Evolutionary conservation across 352 stramenopile genomes (phyloP).

Genomic region (Phytophthora colocasiae): DNA sequence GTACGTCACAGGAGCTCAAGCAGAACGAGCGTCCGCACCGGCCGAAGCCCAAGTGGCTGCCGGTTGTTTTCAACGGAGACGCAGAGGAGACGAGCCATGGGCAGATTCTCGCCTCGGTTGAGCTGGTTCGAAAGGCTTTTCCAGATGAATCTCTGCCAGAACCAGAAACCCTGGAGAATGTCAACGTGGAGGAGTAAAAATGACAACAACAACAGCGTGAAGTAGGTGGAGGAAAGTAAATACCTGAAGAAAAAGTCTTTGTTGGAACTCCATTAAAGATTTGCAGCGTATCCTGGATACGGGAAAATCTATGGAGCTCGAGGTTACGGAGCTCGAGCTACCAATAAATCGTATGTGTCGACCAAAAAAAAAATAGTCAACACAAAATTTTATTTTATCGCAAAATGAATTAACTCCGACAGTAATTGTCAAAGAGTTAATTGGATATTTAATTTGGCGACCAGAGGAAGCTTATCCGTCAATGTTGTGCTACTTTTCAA

Average conservation of each 20-base stretch:
- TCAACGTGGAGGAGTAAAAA: conserved; percentile 24
- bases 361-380: too few species aligned
- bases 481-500: too few species aligned
- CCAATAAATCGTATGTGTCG: too few species aligned
- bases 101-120: conserved; percentile 60
- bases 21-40: conserved; percentile 47
- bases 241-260: neutral
- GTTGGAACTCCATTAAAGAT: too few species aligned
- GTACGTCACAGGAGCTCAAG: conserved; percentile 62
- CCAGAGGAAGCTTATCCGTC: too few species aligned
- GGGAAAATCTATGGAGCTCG: too few species aligned
- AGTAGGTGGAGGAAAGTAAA: conserved; percentile 11
- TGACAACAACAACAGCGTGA: neutral
- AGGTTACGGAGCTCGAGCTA: too few species aligned
- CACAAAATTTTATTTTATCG: too few species aligned
- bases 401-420: too few species aligned
- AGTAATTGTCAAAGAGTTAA: too few species aligned
- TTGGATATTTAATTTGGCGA: too few species aligned
- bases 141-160: conserved; percentile 62
- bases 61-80: conserved; percentile 61
- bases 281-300: too few species aligned
- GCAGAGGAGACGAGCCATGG: conserved; percentile 51
- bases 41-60: conserved; percentile 57
- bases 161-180: conserved; percentile 37
- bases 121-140: conserved; percentile 67